Base-by-base conservation (phyloP, 345 rosid species). In the Theobroma cacao region DNA sequence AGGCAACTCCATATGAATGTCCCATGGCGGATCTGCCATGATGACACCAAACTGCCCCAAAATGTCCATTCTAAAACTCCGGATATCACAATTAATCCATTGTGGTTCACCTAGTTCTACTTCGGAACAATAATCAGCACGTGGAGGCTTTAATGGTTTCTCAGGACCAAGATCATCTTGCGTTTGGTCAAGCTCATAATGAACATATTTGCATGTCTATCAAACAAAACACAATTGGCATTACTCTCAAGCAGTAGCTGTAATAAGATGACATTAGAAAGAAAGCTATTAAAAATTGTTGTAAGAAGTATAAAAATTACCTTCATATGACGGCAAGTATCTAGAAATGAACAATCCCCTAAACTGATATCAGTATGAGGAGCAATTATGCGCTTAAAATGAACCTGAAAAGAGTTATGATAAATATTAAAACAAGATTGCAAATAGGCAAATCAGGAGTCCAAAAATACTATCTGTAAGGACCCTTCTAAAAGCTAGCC, bases 1-100 rank as follows among this genome's bases (percentile, higher is more conserved):
- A 78, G 99, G 99, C 83, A 96, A 87, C 82, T 96, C 99, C 99
- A 96, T 96, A 82, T 96, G 99, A 87, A 96, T 96, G 75, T 94
- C 99, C 99, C 99, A 96, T 1, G 99, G 99, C 3, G 99, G 99
- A 86, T 96, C 99, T 28, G 99, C 98, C 99, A 96, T 96, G 63
- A 96, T 95, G 75, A 96, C 97, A 78, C 99, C 99, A 70, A 94
- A 94, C 53, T 92, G 92, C 63, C 99, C 99, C 81, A 96, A 87
- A 83, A 96, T 93, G 85, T 96, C 98, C 99, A 96, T 92, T 82
- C 97, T 85, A 73, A 96, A 96, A 34, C 70, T 81, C 53, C 99
- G 93, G 72, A 96, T 96, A 81, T 96, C 99, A 75, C 99, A 94
- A 61, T 91, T 91, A 76, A 96, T 96, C 97, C 97, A 96, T 79